These are phyloP conservation scores for Nannizziopsis barbatae DNA, from an alignment of 2,329 filamentous ascomycete genomes.

Conservation along the genomic window DNA sequence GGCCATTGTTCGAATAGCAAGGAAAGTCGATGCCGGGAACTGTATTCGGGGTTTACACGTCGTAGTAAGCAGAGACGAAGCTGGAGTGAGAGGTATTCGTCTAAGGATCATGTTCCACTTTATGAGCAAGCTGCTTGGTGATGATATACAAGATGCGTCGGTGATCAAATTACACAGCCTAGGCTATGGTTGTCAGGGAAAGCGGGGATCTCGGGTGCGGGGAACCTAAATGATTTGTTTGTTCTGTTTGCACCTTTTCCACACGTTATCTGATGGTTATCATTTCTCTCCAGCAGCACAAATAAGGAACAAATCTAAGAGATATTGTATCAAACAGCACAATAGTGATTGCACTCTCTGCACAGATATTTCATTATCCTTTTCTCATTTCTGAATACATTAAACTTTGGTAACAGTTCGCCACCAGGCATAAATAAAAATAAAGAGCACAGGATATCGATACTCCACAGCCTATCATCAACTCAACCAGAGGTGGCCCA, in stretches of 20 bases:
- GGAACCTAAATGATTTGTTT: conserved; percentile 3
- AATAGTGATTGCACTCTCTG: too few species aligned
- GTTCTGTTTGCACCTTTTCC: conserved; percentile 2
- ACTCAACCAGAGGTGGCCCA: too few species aligned
- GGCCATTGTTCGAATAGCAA: not conserved
- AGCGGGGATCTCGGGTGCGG: conserved; percentile 5
- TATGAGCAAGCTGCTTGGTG: not conserved
- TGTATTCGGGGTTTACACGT: not conserved
- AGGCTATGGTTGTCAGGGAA: conserved; percentile 5
- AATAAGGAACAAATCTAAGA: too few species aligned
- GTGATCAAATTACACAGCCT: not conserved
- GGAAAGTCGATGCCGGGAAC: not conserved
- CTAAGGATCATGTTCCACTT: conserved; percentile 1
- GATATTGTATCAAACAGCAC: too few species aligned
- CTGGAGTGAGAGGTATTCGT: not conserved
- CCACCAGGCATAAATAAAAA: too few species aligned
- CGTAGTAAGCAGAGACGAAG: not conserved
- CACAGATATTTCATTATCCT: too few species aligned
- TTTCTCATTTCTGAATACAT: too few species aligned
- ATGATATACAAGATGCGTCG: not conserved
- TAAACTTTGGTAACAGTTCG: too few species aligned
- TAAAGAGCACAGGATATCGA: too few species aligned
- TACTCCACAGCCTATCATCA: too few species aligned
- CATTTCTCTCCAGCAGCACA: too few species aligned
- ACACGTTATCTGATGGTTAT: too few species aligned